phyloP scores from a whole-genome alignment of 805 yeast genomes.

The Schwanniomyces vanrijiae region DNA sequence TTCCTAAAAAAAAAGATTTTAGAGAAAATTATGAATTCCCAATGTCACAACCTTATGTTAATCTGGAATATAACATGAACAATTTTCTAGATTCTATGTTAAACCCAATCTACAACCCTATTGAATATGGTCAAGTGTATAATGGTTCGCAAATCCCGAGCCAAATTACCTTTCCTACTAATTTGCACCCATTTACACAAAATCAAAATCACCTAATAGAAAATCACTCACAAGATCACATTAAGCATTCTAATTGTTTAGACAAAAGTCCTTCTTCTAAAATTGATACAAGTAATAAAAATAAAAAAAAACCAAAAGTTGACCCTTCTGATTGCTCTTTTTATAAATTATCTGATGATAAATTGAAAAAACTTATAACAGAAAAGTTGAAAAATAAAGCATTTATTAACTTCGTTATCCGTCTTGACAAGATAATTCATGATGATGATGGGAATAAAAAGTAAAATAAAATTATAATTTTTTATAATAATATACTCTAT shows the following conservation, averaged over 20 bases:
- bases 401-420: conserved; percentile 13
- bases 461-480: background rate
- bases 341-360: conserved; percentile 5
- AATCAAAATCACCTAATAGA: background rate
- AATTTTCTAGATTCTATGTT: background rate
- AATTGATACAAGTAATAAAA: background rate
- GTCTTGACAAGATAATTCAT: conserved; percentile 15
- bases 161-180: background rate
- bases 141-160: background rate
- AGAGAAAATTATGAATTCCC: background rate
- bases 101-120: background rate
- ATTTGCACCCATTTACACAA: background rate
- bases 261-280: too few relatives aligned
- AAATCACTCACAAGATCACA: background rate
- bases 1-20: background rate
- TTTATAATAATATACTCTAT: background rate
- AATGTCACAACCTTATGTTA: background rate
- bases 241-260: background rate
- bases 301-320: background rate
- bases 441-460: background rate
- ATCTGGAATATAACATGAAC: background rate
- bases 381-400: conserved; percentile 12
- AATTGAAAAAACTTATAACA: conserved; percentile 5
- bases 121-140: background rate
- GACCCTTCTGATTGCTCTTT: background rate